Conservation (phyloP, 345 rosid genomes). For the Rhodamnia rubescens region DNA sequence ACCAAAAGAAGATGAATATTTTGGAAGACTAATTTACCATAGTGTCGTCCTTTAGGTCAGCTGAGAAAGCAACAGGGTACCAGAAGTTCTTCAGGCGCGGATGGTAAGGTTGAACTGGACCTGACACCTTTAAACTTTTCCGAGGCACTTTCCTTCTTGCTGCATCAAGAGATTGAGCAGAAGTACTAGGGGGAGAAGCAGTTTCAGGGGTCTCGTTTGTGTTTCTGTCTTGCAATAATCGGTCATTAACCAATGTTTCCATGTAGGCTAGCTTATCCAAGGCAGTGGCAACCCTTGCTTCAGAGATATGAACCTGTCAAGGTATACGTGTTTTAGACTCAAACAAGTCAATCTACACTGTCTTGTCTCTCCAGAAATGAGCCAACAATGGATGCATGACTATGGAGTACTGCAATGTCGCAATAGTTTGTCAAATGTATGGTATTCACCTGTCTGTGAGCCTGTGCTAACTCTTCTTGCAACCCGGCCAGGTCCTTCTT, state of each 20-base stretch:
- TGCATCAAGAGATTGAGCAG: conserved; percentile 28
- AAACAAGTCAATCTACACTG: background rate
- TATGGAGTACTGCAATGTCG: background rate
- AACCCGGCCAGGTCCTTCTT: conserved; percentile 85
- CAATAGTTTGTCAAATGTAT: background rate
- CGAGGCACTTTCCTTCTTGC: conserved; percentile 31
- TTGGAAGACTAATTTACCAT: conserved; percentile 38
- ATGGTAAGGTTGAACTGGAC: conserved; percentile 79
- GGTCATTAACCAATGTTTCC: conserved; percentile 83
- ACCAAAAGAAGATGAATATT: background rate
- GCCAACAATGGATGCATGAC: background rate
- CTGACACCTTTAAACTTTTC: conserved; percentile 78
- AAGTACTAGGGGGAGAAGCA: conserved; percentile 33
- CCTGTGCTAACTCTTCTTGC: conserved; percentile 76
- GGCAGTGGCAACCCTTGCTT: conserved; percentile 88
- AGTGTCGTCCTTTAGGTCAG: conserved; percentile 74
- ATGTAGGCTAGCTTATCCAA: conserved; percentile 89
- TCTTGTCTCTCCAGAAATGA: background rate
- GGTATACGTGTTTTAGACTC: background rate
- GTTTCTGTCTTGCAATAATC: conserved; percentile 54
- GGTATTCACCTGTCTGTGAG: conserved; percentile 66
- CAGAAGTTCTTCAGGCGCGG: conserved; percentile 76
- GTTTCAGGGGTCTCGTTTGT: conserved; percentile 27
- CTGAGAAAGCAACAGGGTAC: conserved; percentile 86
- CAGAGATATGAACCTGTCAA: conserved; percentile 88